Evolutionary conservation across 306 rosid genomes (phyloP).

Genomic region (Quercus mongolica): DNA sequence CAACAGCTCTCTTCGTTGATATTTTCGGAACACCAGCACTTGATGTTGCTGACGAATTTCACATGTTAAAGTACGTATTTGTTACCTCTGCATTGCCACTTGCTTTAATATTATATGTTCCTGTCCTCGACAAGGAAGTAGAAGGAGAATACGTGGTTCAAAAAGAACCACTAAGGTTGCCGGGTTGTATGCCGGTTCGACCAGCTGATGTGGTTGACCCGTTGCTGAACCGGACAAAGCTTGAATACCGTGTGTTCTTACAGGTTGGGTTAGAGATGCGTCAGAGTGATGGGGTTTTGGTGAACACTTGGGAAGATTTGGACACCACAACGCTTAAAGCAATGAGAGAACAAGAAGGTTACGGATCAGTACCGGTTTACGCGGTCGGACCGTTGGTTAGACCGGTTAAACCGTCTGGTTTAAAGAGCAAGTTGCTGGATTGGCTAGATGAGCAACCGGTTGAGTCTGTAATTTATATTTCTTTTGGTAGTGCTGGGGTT

Average conservation of each 20-base stretch:
- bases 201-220: conserved; percentile 37
- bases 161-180: background rate
- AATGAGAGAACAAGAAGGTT: conserved; percentile 10
- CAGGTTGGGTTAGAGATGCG: background rate
- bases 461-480: conserved; percentile 54
- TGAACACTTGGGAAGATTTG: conserved; percentile 61
- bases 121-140: background rate
- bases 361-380: conserved; percentile 26
- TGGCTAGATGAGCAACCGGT: conserved; percentile 55
- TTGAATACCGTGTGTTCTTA: conserved; percentile 11
- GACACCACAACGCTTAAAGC: conserved; percentile 21
- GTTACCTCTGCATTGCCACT: background rate
- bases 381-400: conserved; percentile 54
- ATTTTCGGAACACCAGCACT: background rate
- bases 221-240: conserved; percentile 24
- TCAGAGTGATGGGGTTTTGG: conserved; percentile 40
- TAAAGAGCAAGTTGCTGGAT: background rate
- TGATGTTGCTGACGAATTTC: background rate
- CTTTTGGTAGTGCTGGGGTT: conserved; percentile 67
- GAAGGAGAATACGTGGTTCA: background rate
- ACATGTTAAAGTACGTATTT: background rate
- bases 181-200: conserved; percentile 14
- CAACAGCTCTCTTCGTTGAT: background rate
- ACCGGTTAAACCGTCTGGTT: background rate
- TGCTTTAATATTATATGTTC: background rate